Percentiles rank a stretch among this genome's conserved stretches.
Conservation (phyloP, 2,329 filamentous ascomycete genomes). For the Fusarium neocosmosporiellum region DNA sequence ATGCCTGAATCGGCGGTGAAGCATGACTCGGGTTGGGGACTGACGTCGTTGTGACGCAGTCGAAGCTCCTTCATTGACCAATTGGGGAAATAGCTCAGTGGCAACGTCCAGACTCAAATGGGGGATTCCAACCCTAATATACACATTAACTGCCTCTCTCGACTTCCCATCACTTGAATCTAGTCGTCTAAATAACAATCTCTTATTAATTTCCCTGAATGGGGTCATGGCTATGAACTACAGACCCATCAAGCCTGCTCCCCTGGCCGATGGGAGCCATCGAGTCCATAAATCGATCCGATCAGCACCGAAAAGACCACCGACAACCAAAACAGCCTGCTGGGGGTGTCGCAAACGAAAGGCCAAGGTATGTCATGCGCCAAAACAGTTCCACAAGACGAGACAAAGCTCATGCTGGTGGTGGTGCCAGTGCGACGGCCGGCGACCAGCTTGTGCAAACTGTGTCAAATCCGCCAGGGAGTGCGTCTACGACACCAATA, state of each 20-base stretch:
- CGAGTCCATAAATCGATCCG: not conserved
- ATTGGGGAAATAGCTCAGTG: not conserved
- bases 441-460: not conserved
- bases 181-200: not conserved
- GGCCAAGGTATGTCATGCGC: not conserved
- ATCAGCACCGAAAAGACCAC: not conserved
- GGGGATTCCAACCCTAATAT: not conserved
- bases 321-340: slow-evolving; percentile 4
- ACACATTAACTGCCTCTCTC: not conserved
- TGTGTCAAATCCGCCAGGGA: not conserved
- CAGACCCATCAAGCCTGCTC: slow-evolving; percentile 3
- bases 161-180: no score
- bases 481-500: slow-evolving; percentile 18
- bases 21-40: not conserved
- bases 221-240: not conserved
- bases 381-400: no score
- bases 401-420: rapidly evolving
- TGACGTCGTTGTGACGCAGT: not conserved
- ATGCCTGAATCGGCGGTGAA: not conserved
- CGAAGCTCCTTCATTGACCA: not conserved
- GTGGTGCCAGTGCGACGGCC: slow-evolving; percentile 10
- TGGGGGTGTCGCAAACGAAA: slow-evolving; percentile 13
- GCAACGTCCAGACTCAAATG: not conserved
- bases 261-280: not conserved
- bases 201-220: not conserved